Evolutionary conservation across 495 filamentous ascomycete species (phyloP).

Genomic region (Trichocladium uniseriatum): DNA sequence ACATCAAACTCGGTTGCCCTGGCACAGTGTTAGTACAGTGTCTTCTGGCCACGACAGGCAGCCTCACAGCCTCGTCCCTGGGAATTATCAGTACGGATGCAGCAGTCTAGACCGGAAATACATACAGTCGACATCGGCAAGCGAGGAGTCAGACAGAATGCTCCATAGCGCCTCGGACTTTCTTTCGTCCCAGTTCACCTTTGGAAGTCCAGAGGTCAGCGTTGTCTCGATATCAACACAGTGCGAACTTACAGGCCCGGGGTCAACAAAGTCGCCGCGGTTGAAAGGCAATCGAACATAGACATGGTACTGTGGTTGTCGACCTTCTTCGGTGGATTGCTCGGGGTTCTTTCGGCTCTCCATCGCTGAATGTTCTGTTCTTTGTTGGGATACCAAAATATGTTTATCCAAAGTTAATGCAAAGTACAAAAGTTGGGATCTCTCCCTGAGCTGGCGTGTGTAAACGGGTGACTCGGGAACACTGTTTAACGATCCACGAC

Average conservation of each 20-base stretch:
- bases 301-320: slow-evolving; percentile 54
- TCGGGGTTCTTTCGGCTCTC: slow-evolving; percentile 8
- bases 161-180: slow-evolving; percentile 91
- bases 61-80: slow-evolving; percentile 75
- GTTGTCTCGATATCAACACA: slow-evolving; percentile 2
- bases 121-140: slow-evolving; percentile 76
- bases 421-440: background rate
- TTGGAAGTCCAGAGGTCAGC: slow-evolving; percentile 8
- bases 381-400: slow-evolving; percentile 12
- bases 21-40: slow-evolving; percentile 17
- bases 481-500: background rate
- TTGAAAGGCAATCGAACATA: slow-evolving; percentile 84
- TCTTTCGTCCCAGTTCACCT: slow-evolving; percentile 52
- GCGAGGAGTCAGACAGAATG: slow-evolving; percentile 68
- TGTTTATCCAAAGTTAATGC: background rate
- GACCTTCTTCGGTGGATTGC: slow-evolving; percentile 7
- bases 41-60: background rate
- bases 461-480: background rate
- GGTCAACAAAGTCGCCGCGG: slow-evolving; percentile 80
- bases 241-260: slow-evolving; percentile 57
- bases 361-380: background rate
- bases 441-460: background rate
- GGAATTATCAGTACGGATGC: slow-evolving; percentile 26
- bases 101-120: slow-evolving; percentile 1
- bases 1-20: slow-evolving; percentile 50